These are phyloP conservation scores for Cyberlindnera euphorbiiphila DNA, from an alignment of 805 yeast genomes.

Conservation along the genomic window DNA sequence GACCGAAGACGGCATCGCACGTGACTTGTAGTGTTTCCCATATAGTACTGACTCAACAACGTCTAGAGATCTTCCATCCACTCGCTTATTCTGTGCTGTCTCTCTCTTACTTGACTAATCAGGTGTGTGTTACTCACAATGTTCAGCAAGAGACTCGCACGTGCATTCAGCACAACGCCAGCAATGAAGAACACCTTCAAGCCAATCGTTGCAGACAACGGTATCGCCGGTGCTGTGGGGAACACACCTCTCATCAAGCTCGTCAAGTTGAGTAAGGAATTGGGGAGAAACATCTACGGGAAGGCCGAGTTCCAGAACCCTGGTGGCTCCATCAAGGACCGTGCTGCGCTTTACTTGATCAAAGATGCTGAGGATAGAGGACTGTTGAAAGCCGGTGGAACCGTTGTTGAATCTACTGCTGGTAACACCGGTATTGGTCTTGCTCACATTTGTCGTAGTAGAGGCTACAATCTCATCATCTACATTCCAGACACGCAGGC, in stretches of 20 bases:
- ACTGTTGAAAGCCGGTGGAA: constrained; percentile 68
- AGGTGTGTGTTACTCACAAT: constrained; percentile 1
- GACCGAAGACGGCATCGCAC: constrained; percentile 4
- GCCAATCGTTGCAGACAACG: constrained; percentile 63
- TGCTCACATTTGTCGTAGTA: constrained; percentile 75
- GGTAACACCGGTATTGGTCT: constrained; percentile 95
- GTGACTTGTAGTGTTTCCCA: constrained; percentile 3
- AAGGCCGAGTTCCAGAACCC: constrained; percentile 94
- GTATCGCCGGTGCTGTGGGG: constrained; percentile 85
- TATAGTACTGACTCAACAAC: constrained; percentile 2
- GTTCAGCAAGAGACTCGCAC: constrained; percentile 11
- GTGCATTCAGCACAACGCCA: constrained; percentile 12
- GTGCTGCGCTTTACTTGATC: constrained; percentile 78
- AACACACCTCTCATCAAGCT: constrained; percentile 80
- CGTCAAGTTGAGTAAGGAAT: constrained; percentile 48
- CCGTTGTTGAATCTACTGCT: constrained; percentile 90
- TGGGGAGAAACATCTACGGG: constrained; percentile 75
- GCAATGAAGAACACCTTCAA: constrained; percentile 13
- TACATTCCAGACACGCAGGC: constrained; percentile 93
- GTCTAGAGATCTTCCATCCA: not conserved
- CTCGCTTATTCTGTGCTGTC: too few relatives aligned
- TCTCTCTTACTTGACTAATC: not conserved
- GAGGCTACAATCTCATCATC: constrained; percentile 80
- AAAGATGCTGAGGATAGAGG: constrained; percentile 75
- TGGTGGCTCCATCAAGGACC: constrained; percentile 88